Percentiles rank a stretch among this genome's conserved stretches.
These are phyloP conservation scores for Saccharomycopsis schoenii DNA, from an alignment of 805 yeast genomes.

Conservation along the genomic window DNA sequence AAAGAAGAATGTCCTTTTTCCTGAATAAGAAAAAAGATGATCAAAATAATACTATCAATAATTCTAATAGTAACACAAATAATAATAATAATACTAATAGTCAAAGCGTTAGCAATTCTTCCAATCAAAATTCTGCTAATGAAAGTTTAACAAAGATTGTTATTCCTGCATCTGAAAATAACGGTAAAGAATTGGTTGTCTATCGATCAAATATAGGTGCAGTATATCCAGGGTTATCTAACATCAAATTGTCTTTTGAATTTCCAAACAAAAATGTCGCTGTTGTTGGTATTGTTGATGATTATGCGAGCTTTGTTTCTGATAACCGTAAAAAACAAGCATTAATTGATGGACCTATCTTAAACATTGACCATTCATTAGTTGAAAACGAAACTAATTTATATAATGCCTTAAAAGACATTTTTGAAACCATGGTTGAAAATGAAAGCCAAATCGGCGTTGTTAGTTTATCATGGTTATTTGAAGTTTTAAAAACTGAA, in stretches of 20 bases:
- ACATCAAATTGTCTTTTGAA: conserved; percentile 25
- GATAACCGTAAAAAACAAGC: conserved; percentile 78
- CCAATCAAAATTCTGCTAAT: conserved; percentile 5
- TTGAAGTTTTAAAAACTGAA: conserved; percentile 67
- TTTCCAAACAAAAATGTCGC: conserved; percentile 35
- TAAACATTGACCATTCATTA: conserved; percentile 67
- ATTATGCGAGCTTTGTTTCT: conserved; percentile 35
- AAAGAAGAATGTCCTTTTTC: conserved; percentile 23
- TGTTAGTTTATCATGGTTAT: conserved; percentile 68
- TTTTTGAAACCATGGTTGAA: conserved; percentile 77
- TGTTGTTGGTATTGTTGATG: conserved; percentile 36
- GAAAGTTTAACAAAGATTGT: conserved; percentile 7
- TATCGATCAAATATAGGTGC: conserved; percentile 6
- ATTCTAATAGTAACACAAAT: conserved; percentile 2
- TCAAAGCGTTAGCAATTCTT: conserved; percentile 10
- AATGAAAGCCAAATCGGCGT: conserved; percentile 63
- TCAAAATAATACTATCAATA: conserved; percentile 6
- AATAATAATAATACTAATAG: conserved; percentile 4
- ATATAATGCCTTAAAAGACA: conserved; percentile 66
- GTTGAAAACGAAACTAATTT: conserved; percentile 38
- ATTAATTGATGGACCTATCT: conserved; percentile 66
- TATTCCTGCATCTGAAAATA: conserved; percentile 20
- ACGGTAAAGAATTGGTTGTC: neutral
- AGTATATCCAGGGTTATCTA: conserved; percentile 26
- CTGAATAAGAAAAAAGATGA: conserved; percentile 23